Conservation (phyloP, 306 rosid genomes). For the Argentina anserina region DNA sequence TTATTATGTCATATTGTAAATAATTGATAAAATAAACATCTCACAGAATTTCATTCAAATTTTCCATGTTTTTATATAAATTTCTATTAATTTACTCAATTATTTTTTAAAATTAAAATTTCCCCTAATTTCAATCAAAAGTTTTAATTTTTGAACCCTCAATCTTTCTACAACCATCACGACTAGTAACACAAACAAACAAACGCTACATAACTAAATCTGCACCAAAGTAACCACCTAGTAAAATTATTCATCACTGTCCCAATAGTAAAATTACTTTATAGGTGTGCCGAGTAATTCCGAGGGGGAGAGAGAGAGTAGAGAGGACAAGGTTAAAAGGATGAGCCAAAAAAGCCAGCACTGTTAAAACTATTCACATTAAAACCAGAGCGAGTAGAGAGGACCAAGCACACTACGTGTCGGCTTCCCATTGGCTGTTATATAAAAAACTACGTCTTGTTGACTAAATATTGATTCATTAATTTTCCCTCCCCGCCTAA, state of each 20-base stretch:
- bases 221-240: neutral
- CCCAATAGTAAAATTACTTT: neutral
- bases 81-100: too few relatives aligned
- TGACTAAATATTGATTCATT: neutral
- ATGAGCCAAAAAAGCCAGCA: neutral
- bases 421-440: neutral
- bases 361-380: too few relatives aligned
- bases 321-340: neutral
- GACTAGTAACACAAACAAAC: neutral
- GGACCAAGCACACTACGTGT: slow-evolving; percentile 4
- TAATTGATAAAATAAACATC: too few relatives aligned
- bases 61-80: too few relatives aligned
- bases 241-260: neutral
- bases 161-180: neutral
- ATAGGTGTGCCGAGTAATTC: neutral
- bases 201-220: neutral
- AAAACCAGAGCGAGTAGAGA: too few relatives aligned
- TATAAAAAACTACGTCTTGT: neutral
- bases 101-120: too few relatives aligned
- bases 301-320: neutral
- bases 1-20: too few relatives aligned
- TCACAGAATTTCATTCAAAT: too few relatives aligned
- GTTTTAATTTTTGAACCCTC: too few relatives aligned
- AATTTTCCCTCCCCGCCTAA: neutral
- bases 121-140: too few relatives aligned